A percentile compares a stretch with the other conserved stretches of the same genome.
phyloP scores from a whole-genome alignment of 345 rosid species.

The Sonneratia alba region DNA sequence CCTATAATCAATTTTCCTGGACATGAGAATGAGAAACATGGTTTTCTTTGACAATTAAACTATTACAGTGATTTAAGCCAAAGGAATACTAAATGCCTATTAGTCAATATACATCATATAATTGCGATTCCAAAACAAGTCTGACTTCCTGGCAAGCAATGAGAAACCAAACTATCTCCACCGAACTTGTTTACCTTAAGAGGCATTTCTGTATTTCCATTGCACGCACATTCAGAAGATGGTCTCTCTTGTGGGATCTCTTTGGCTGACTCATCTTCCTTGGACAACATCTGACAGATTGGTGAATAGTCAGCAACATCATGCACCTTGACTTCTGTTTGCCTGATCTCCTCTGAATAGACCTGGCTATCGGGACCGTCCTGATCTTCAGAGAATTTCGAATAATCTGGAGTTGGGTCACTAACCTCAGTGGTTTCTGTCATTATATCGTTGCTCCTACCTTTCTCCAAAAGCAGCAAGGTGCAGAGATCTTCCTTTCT shows the following conservation, averaged over 20 bases:
- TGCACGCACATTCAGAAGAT: background rate
- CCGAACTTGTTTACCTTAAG: background rate
- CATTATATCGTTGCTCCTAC: background rate
- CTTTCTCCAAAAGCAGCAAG: background rate
- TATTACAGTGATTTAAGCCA: too few species aligned
- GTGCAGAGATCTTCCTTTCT: background rate
- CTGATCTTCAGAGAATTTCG: conserved; percentile 17
- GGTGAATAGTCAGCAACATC: background rate
- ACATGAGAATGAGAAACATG: background rate
- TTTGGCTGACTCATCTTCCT: background rate
- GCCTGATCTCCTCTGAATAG: background rate
- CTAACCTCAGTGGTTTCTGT: conserved; percentile 12
- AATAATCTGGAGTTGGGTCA: conserved; percentile 6
- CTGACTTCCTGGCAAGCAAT: background rate
- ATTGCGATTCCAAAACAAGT: background rate
- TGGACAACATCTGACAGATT: background rate
- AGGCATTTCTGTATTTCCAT: background rate
- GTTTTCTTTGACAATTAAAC: background rate
- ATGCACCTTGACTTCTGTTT: background rate
- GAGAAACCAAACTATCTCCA: background rate
- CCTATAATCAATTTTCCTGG: background rate
- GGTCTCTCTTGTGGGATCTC: background rate
- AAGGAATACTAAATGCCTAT: too few species aligned
- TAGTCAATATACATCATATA: too few species aligned
- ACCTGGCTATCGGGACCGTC: background rate